Conservation (phyloP, 345 rosid genomes). For the Lepidium didymum region DNA sequence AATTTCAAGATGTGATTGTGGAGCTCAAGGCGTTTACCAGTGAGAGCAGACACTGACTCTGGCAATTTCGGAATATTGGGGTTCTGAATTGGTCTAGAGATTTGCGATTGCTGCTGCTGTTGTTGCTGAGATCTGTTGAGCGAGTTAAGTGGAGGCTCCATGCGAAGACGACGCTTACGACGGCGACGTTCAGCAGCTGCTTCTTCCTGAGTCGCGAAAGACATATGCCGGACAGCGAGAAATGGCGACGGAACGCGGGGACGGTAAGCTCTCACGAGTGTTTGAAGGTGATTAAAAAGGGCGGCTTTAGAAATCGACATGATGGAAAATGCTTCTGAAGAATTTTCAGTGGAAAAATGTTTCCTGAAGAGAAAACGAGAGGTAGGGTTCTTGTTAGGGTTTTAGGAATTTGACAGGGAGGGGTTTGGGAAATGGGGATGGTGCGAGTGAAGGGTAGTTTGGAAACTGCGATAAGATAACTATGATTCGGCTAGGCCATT, state of each 20-base stretch:
- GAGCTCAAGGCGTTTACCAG: constrained; percentile 77
- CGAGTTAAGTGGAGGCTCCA: constrained; percentile 73
- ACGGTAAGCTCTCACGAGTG: constrained; percentile 29
- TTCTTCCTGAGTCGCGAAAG: constrained; percentile 75
- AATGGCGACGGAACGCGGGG: constrained; percentile 17
- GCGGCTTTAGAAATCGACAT: constrained; percentile 58
- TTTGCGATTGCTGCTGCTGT: constrained; percentile 24
- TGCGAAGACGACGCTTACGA: constrained; percentile 76
- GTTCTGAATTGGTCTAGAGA: constrained; percentile 60
- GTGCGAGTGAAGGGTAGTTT: constrained; percentile 11
- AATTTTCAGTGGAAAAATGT: not conserved
- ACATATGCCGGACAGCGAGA: constrained; percentile 41
- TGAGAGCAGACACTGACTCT: constrained; percentile 60
- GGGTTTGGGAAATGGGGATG: not conserved
- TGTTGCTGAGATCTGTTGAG: constrained; percentile 50
- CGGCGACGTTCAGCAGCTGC: constrained; percentile 93
- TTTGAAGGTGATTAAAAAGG: constrained; percentile 43
- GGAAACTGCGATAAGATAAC: constrained; percentile 15
- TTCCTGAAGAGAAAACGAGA: not conserved
- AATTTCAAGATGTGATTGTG: constrained; percentile 69
- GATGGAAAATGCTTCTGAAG: not conserved
- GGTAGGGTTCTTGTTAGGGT: constrained; percentile 13
- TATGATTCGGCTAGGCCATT: not conserved
- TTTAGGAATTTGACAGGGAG: not conserved
- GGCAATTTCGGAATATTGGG: constrained; percentile 84